Evolutionary conservation across 2,329 filamentous ascomycete species (phyloP).

Genomic region (Venturiaceae sp.): DNA sequence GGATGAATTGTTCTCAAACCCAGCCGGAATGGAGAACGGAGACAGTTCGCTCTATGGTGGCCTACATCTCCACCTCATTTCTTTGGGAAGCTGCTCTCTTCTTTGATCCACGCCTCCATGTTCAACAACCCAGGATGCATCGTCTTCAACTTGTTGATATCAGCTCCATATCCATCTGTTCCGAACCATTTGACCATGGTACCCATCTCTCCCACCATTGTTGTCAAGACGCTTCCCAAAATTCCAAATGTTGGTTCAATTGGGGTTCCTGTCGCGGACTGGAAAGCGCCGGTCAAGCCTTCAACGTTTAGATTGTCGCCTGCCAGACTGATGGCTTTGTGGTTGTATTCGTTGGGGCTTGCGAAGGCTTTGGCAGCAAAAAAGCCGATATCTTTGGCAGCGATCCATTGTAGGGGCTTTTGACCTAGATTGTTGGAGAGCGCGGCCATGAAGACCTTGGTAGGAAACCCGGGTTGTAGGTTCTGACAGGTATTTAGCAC

Average conservation of each 20-base stretch:
- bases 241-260: constrained; percentile 18
- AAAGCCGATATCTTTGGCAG: constrained; percentile 39
- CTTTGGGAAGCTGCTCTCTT: constrained; percentile 6
- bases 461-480: constrained; percentile 35
- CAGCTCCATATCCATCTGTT: constrained; percentile 17
- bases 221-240: constrained; percentile 23
- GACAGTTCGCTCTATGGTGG: too few species aligned
- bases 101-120: constrained; percentile 37
- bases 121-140: constrained; percentile 36
- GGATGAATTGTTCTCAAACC: too few species aligned
- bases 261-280: constrained; percentile 33
- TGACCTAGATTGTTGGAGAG: constrained; percentile 29
- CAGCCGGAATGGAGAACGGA: too few species aligned
- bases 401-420: constrained; percentile 31
- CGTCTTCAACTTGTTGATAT: constrained; percentile 32
- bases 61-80: neutral
- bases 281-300: constrained; percentile 35
- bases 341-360: constrained; percentile 32
- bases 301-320: constrained; percentile 42
- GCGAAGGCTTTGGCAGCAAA: constrained; percentile 42
- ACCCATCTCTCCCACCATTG: constrained; percentile 31
- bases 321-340: constrained; percentile 37
- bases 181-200: constrained; percentile 25
- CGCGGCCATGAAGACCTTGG: constrained; percentile 38
- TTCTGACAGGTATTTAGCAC: constrained; percentile 26